Evolutionary conservation across 768 basidiomycete species (phyloP).

Genomic region (Leccinum variicolor): DNA sequence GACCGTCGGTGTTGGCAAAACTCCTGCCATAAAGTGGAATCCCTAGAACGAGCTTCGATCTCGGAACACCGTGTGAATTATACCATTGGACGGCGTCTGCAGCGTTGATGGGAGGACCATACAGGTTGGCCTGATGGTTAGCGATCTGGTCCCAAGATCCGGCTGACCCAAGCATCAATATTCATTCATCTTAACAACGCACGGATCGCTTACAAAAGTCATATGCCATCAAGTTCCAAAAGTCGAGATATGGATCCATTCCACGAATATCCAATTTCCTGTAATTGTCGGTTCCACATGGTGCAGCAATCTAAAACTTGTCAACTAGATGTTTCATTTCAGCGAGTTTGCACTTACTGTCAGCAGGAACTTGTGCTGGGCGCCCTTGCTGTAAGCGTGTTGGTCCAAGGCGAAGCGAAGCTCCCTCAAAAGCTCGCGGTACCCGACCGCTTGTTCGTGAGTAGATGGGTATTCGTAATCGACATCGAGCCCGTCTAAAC

Average conservation of each 20-base stretch:
- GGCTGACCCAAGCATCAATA: slow-evolving; percentile 38
- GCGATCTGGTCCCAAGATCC: slow-evolving; percentile 73
- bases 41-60: slow-evolving; percentile 82
- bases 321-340: background rate
- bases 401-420: slow-evolving; percentile 72
- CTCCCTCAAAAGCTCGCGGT: slow-evolving; percentile 76
- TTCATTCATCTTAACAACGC: background rate
- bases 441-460: slow-evolving; percentile 74
- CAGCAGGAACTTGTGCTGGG: slow-evolving; percentile 63
- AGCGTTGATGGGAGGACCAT: slow-evolving; percentile 61
- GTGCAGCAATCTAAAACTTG: slow-evolving; percentile 72
- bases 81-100: slow-evolving; percentile 70
- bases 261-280: slow-evolving; percentile 71
- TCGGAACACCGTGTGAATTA: slow-evolving; percentile 62
- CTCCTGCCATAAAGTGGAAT: slow-evolving; percentile 93
- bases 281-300: slow-evolving; percentile 88
- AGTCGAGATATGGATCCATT: slow-evolving; percentile 87
- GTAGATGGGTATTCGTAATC: slow-evolving; percentile 93
- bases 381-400: slow-evolving; percentile 62
- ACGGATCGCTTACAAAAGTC: slow-evolving; percentile 59
- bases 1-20: slow-evolving; percentile 82
- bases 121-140: slow-evolving; percentile 86
- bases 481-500: slow-evolving; percentile 87
- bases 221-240: slow-evolving; percentile 98
- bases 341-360: slow-evolving; percentile 50